These are phyloP conservation scores for Quercus phellos DNA, from an alignment of 331 rosid species.

Conservation along the genomic window DNA sequence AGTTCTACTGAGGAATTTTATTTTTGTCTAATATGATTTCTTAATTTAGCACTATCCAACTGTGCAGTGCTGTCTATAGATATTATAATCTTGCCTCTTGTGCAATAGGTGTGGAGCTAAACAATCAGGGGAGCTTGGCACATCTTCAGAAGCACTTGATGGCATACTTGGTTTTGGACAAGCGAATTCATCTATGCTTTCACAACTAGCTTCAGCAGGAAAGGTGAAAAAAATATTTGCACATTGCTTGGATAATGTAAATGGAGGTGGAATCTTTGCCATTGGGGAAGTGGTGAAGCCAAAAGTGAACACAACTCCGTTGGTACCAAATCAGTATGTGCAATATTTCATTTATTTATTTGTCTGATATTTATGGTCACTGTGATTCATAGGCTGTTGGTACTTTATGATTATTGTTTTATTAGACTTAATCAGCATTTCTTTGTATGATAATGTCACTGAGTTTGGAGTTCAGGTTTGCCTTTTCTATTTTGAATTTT, in stretches of 20 bases:
- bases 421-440: constrained; percentile 4
- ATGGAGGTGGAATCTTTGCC: constrained; percentile 88
- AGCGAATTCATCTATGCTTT: constrained; percentile 75
- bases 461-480: not conserved
- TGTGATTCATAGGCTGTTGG: constrained; percentile 10
- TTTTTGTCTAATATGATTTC: not conserved
- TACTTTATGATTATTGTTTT: not conserved
- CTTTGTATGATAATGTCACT: constrained; percentile 16
- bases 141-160: constrained; percentile 55
- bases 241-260: constrained; percentile 79
- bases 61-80: not conserved
- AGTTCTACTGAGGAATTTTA: not conserved
- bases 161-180: constrained; percentile 96
- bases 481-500: not conserved
- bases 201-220: constrained; percentile 79
- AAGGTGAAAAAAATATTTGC: constrained; percentile 76
- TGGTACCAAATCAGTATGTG: constrained; percentile 62
- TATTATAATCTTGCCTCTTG: constrained; percentile 9
- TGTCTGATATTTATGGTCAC: constrained; percentile 13
- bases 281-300: constrained; percentile 82
- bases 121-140: constrained; percentile 58
- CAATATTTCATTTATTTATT: constrained; percentile 11
- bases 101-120: constrained; percentile 65
- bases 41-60: not conserved
- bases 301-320: constrained; percentile 44